phyloP scores from a whole-genome alignment of 208 protist genomes.

The Leishmania martiniquensis region DNA sequence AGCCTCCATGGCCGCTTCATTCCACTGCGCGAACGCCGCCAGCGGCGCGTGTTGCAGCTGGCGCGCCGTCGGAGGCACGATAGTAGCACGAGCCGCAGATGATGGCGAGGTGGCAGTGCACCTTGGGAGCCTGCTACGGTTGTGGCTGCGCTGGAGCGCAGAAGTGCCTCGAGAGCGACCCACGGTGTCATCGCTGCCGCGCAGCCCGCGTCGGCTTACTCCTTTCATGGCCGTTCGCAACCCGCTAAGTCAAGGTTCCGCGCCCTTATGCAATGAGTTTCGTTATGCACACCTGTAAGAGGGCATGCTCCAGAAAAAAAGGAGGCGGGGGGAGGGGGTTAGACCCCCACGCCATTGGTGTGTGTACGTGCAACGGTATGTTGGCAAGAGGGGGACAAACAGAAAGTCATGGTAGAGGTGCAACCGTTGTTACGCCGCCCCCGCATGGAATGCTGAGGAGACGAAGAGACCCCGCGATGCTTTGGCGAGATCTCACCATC shows the following conservation, averaged over 20 bases:
- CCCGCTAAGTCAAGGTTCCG: background rate
- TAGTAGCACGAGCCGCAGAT: background rate
- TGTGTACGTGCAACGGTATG: too few relatives aligned
- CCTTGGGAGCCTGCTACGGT: background rate
- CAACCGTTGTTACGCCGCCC: background rate
- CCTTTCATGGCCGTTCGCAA: background rate
- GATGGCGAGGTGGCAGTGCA: background rate
- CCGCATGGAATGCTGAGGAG: background rate
- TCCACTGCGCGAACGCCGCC: conserved; percentile 59
- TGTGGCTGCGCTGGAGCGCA: background rate
- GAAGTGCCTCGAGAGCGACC: background rate
- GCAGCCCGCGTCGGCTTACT: background rate
- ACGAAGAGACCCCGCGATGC: background rate
- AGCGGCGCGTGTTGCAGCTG: conserved; percentile 16
- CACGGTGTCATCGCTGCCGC: background rate
- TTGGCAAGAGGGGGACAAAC: background rate
- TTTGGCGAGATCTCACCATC: background rate
- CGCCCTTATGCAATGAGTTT: background rate
- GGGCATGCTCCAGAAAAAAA: background rate
- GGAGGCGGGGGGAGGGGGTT: background rate
- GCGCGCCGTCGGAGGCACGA: conserved; percentile 5
- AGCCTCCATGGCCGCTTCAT: conserved; percentile 71
- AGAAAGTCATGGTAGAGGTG: background rate
- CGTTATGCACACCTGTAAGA: background rate
- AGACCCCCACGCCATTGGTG: too few relatives aligned